phyloP scores from a whole-genome alignment of 441 rosid genomes.

The Aquilaria agallochum region DNA sequence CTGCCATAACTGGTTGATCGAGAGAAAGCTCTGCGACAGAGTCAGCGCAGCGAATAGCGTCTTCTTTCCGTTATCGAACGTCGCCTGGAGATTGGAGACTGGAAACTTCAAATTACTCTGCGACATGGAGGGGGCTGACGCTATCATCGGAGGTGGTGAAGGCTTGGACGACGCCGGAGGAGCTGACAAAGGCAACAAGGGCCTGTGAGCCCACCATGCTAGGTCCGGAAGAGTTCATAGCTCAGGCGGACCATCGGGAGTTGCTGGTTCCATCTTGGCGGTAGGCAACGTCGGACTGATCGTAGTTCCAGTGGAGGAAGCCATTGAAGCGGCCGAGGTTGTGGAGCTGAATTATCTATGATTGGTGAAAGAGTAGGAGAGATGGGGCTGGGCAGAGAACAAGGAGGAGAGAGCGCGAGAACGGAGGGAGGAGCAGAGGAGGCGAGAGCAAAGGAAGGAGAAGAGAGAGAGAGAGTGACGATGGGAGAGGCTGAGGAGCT shows the following conservation, averaged over 20 bases:
- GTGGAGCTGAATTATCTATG: constrained; percentile 19
- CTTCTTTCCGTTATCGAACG: constrained; percentile 26
- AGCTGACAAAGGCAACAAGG: constrained; percentile 47
- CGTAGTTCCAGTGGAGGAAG: constrained; percentile 62
- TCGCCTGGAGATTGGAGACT: constrained; percentile 33
- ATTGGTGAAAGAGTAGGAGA: constrained; percentile 24
- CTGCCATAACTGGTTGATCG: constrained; percentile 50
- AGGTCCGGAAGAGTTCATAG: constrained; percentile 46
- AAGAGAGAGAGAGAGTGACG: too few species aligned
- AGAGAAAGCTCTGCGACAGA: constrained; percentile 16
- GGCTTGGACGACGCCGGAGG: constrained; percentile 26
- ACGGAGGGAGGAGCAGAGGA: constrained; percentile 18
- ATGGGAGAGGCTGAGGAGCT: too few species aligned
- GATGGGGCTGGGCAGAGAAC: constrained; percentile 46
- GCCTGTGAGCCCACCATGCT: constrained; percentile 52
- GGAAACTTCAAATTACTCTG: constrained; percentile 32
- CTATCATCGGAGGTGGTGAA: constrained; percentile 26
- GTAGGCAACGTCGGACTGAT: constrained; percentile 44
- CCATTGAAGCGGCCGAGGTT: constrained; percentile 44
- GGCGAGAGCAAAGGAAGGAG: too few species aligned
- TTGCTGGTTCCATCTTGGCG: constrained; percentile 42
- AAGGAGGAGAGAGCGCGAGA: constrained; percentile 22
- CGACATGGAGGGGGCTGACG: neutral
- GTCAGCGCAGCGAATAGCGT: constrained; percentile 56
- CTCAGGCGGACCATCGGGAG: constrained; percentile 60